Evolutionary conservation across 2,329 filamentous ascomycete genomes (phyloP), one percentile per base, ranked within the genome.

Genomic region (Pseudogymnoascus sp.): DNA sequence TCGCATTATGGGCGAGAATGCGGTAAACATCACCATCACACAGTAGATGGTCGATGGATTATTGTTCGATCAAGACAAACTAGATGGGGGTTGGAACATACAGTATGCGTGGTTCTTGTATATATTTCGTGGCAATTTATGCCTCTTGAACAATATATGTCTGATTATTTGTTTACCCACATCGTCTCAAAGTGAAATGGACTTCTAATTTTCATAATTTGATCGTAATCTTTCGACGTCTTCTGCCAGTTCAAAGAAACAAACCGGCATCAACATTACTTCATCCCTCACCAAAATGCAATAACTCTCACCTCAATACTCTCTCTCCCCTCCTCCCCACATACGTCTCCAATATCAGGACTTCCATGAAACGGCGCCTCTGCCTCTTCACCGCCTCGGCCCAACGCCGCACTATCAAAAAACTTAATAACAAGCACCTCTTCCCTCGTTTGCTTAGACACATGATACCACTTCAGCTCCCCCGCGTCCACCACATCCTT

Each of bases 21-120:
- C 70, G 0, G 74, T 78, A 5, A 78, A 80, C 60, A 82, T 79
- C 62, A 82, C 76, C 2, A 69, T 82, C 25, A 65, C 61, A 5
- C 63, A 64, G 35, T 64, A 42, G 59, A 21, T 15, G 15, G 45
- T 55, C n/a, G n/a, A 18, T 31, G 45, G 27, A 6, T 18, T 55
- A n/a, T 18, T 55, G 27, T 55, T 33, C 8, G n/a, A 33, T n/a
- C 18, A 9, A 18, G 27, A 13, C 45, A 33, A n/a, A 9, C 5
- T 18, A 6, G n/a, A 15, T 52, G 27, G 27, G 8, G 31, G 45
- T 52, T 55, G 33, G n/a, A 31, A 55, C 45, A 31, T 55, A 31
- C 13, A 15, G 18, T 55, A 45, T 27, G 15, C 12, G 45, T 55
- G 45, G 27, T 55, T 55, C 45, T 7, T 55, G 45, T 55, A 55